Conservation (phyloP, 306 rosid species). For the Argentina anserina region DNA sequence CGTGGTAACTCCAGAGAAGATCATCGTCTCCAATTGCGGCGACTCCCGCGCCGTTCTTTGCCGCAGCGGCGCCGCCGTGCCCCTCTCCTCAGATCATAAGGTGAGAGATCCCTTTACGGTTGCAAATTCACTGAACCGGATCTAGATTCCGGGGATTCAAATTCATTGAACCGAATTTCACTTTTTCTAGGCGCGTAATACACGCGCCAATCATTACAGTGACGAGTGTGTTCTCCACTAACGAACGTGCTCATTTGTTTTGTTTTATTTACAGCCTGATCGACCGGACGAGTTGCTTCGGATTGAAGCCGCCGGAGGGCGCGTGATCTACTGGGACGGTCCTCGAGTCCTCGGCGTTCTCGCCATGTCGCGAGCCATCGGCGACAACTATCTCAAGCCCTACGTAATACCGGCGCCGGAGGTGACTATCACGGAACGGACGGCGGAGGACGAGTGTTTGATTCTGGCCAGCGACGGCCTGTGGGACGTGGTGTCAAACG, state of each 20-base stretch:
- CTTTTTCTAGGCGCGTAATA: neutral
- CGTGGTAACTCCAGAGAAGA: slow-evolving; percentile 46
- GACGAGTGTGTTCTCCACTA: neutral
- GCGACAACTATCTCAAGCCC: slow-evolving; percentile 76
- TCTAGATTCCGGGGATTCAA: neutral
- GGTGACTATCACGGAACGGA: slow-evolving; percentile 62
- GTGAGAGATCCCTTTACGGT: slow-evolving; percentile 19
- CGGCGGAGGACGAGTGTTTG: slow-evolving; percentile 67
- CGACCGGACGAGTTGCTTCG: slow-evolving; percentile 80
- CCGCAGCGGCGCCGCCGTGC: slow-evolving; percentile 56
- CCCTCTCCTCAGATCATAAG: slow-evolving; percentile 88
- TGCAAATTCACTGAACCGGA: neutral
- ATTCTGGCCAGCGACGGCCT: slow-evolving; percentile 83
- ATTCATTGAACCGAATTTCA: neutral
- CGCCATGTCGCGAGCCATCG: slow-evolving; percentile 92
- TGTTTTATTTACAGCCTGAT: slow-evolving; percentile 58
- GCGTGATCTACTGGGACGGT: slow-evolving; percentile 89
- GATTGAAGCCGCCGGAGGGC: slow-evolving; percentile 74
- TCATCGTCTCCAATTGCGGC: slow-evolving; percentile 83
- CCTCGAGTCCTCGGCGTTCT: slow-evolving; percentile 83
- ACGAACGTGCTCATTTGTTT: neutral
- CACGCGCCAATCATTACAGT: neutral
- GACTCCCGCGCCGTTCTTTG: slow-evolving; percentile 92
- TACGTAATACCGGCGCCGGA: slow-evolving; percentile 89
- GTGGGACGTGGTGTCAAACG: slow-evolving; percentile 91